Percentiles rank a stretch among this genome's conserved stretches.
Evolutionary conservation across 1,139 yeast genomes (phyloP).

Genomic region (Debaryomyces singareniensis): DNA sequence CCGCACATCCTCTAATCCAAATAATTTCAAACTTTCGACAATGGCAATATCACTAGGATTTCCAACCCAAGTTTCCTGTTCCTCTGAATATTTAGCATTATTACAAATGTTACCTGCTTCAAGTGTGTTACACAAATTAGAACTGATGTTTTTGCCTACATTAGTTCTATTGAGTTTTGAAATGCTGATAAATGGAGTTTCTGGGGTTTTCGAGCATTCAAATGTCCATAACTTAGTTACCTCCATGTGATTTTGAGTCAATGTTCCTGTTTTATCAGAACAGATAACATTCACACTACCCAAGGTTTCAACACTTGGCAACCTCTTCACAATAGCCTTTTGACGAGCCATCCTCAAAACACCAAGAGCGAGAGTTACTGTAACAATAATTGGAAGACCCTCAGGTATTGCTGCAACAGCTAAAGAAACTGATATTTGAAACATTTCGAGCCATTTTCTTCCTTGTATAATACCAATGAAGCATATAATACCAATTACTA

Average conservation of each 20-base stretch:
- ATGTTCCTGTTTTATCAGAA: constrained; percentile 91
- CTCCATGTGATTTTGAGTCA: constrained; percentile 92
- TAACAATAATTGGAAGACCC: constrained; percentile 93
- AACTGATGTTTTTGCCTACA: constrained; percentile 40
- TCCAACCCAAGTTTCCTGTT: constrained; percentile 70
- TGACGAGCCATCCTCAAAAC: constrained; percentile 92
- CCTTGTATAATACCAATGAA: constrained; percentile 85
- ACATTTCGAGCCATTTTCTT: constrained; percentile 92
- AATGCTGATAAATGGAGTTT: constrained; percentile 41
- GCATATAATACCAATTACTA: constrained; percentile 81
- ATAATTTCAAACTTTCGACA: constrained; percentile 63
- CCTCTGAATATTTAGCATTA: constrained; percentile 66
- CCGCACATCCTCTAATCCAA: constrained; percentile 68
- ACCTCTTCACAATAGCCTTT: constrained; percentile 85
- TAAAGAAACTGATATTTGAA: constrained; percentile 89
- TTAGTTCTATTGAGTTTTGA: constrained; percentile 37
- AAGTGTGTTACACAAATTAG: constrained; percentile 49
- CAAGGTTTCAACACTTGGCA: constrained; percentile 92
- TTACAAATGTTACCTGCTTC: constrained; percentile 77
- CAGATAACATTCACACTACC: constrained; percentile 95
- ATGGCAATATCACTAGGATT: constrained; percentile 94
- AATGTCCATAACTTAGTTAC: constrained; percentile 81
- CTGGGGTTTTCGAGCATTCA: constrained; percentile 54
- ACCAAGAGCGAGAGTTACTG: constrained; percentile 92
- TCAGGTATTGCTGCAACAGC: constrained; percentile 99